phyloP scores from a whole-genome alignment of 164 flowering plant species.

The Vitis amurensis region DNA sequence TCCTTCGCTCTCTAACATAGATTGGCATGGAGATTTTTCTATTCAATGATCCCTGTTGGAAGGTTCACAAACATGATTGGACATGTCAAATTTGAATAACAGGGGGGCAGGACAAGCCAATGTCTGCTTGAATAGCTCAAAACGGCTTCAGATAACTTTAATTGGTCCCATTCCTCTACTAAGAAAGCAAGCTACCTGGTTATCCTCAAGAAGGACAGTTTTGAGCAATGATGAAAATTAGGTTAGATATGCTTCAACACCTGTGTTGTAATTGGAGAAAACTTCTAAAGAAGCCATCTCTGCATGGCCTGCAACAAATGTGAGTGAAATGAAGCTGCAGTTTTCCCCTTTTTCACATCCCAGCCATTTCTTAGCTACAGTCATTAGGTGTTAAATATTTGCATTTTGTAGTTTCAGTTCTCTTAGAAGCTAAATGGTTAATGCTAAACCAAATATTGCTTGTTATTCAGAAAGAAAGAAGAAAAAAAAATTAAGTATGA shows the following conservation, averaged over 20 bases:
- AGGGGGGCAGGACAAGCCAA: constrained; percentile 86
- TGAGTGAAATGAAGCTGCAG: constrained; percentile 15
- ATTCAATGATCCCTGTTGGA: constrained; percentile 80
- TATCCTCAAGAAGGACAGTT: constrained; percentile 44
- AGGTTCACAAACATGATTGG: constrained; percentile 62
- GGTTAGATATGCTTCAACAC: constrained; percentile 17
- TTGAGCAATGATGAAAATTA: constrained; percentile 40
- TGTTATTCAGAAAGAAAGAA: no score
- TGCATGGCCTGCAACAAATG: constrained; percentile 4
- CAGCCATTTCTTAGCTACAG: background rate
- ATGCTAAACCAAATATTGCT: no score
- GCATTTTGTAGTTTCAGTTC: no score
- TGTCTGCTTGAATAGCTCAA: constrained; percentile 79
- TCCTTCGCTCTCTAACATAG: constrained; percentile 85
- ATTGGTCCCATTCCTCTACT: constrained; percentile 66
- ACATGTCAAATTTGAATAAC: constrained; percentile 80
- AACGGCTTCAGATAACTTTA: constrained; percentile 81
- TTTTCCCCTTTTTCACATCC: background rate
- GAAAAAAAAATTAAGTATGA: no score
- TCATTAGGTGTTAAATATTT: background rate
- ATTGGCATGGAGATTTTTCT: constrained; percentile 98
- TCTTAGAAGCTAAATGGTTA: no score
- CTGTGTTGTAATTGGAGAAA: constrained; percentile 20
- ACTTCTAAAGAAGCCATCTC: background rate
- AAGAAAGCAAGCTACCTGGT: constrained; percentile 41